A percentile compares a stretch with the other conserved stretches of the same genome.
phyloP scores from a whole-genome alignment of 176 grass and related monocot species.

The Melocanna baccifera region DNA sequence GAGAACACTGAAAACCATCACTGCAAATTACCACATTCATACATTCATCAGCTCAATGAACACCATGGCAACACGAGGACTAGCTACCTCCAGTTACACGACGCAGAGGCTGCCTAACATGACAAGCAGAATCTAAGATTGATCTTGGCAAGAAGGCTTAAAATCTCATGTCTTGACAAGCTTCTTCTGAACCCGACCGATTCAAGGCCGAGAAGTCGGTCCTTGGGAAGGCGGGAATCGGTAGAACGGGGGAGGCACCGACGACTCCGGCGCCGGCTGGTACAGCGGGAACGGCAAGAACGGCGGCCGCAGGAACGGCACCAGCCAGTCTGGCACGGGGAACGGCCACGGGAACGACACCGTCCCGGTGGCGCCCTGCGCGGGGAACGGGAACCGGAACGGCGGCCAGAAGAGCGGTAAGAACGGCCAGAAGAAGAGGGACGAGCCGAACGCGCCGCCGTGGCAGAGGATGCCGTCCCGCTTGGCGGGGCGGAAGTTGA shows the following conservation, averaged over 20 bases:
- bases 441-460: conserved; percentile 23
- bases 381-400: conserved; percentile 34
- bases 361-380: conserved; percentile 21
- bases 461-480: conserved; percentile 53
- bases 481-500: conserved; percentile 78
- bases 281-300: conserved; percentile 75
- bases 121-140: neutral
- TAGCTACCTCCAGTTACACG: neutral
- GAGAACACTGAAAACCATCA: neutral
- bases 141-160: conserved; percentile 29
- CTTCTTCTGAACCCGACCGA: neutral
- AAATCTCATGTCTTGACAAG: conserved; percentile 19
- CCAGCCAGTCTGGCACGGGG: conserved; percentile 59
- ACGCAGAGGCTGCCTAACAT: neutral
- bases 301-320: conserved; percentile 66
- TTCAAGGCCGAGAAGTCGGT: conserved; percentile 17
- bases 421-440: conserved; percentile 88
- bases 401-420: conserved; percentile 73
- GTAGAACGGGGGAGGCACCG: conserved; percentile 50
- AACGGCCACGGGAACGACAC: conserved; percentile 71
- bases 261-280: conserved; percentile 29
- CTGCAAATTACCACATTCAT: neutral
- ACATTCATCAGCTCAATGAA: conserved; percentile 26
- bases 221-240: conserved; percentile 41
- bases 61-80: neutral